Percentiles rank a stretch among this genome's conserved stretches.
phyloP scores from a whole-genome alignment of 2,329 filamentous ascomycete genomes.

The Botrytis fabae region DNA sequence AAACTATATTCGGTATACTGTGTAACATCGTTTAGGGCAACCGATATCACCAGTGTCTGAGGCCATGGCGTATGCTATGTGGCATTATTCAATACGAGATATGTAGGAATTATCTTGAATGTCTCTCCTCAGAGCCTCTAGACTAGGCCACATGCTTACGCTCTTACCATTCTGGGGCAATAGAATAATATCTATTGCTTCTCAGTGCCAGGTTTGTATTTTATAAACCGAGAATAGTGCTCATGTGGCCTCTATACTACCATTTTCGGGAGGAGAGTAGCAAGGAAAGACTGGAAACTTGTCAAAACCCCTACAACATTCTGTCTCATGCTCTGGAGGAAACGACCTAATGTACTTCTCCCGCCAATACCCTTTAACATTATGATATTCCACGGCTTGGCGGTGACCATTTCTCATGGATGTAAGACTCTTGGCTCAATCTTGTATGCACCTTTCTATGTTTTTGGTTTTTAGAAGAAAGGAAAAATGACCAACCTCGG shows the following conservation, averaged over 20 bases:
- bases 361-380: neutral
- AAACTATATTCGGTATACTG: neutral
- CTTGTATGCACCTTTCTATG: neutral
- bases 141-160: neutral
- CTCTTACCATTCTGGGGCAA: neutral
- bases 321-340: neutral
- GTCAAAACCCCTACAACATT: neutral
- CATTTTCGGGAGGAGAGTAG: neutral
- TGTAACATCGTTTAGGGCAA: neutral
- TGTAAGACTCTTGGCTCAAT: neutral
- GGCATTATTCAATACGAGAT: neutral
- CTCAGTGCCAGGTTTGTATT: neutral
- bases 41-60: too few species aligned
- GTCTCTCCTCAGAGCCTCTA: neutral
- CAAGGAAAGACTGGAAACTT: neutral
- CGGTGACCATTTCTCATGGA: too few species aligned
- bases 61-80: neutral
- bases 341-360: neutral
- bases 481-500: neutral
- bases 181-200: neutral
- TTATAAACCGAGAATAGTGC: neutral
- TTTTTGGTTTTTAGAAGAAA: neutral
- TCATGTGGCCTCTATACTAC: neutral
- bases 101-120: neutral
- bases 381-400: neutral